Percentiles rank a stretch among this genome's conserved stretches.
phyloP scores from a whole-genome alignment of 441 rosid species.

The Croton laevigatus region DNA sequence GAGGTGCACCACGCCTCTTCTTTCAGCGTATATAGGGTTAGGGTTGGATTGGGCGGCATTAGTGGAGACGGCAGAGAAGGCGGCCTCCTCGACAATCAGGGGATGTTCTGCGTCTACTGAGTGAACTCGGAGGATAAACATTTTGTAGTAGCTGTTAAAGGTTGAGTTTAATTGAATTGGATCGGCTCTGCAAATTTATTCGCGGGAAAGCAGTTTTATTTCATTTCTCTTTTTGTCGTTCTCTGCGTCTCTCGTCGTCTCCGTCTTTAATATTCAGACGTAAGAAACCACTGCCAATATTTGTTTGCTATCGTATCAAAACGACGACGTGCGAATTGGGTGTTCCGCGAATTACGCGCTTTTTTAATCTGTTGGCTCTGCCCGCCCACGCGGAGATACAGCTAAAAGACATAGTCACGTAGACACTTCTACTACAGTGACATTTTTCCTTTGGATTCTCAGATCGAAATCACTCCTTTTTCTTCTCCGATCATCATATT shows the following conservation, averaged over 20 bases:
- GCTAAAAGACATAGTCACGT: not conserved
- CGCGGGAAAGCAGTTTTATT: not conserved
- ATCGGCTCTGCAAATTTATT: constrained; percentile 10
- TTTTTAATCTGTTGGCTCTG: not conserved
- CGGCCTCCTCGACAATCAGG: constrained; percentile 42
- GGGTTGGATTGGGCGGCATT: constrained; percentile 10
- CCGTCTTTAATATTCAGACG: too few relatives aligned
- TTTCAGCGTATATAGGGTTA: constrained; percentile 46
- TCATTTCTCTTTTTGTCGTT: too few relatives aligned
- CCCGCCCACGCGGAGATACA: not conserved
- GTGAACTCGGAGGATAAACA: constrained; percentile 82
- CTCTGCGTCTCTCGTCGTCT: too few relatives aligned
- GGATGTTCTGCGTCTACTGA: constrained; percentile 69
- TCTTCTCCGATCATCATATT: not conserved
- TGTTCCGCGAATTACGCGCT: not conserved
- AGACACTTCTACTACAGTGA: not conserved
- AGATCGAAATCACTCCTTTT: not conserved
- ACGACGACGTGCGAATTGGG: not conserved
- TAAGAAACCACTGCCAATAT: too few relatives aligned
- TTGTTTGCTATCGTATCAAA: not conserved
- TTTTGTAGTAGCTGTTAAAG: not conserved
- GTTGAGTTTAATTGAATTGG: not conserved
- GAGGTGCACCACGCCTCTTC: constrained; percentile 76
- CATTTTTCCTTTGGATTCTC: not conserved
- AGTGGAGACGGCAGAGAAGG: constrained; percentile 42